Percentiles rank a stretch among this genome's conserved stretches.
Conservation (phyloP, 352 stramenopile genomes). For the Globisporangium viniferum region DNA sequence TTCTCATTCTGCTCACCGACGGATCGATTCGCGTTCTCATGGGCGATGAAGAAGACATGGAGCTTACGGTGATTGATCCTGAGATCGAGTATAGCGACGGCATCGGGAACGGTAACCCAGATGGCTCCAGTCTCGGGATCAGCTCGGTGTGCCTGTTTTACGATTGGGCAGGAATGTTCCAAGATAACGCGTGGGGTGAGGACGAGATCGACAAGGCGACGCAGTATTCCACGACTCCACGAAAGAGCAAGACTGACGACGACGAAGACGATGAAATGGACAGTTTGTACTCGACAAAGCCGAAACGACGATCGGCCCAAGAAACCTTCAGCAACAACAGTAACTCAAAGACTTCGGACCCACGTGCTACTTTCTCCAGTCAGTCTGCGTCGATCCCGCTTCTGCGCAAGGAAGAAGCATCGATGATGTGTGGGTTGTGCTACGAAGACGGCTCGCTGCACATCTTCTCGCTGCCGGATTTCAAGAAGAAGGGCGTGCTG, state of each 20-base stretch:
- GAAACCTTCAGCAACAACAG: slow-evolving; percentile 5
- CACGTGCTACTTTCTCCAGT: background rate
- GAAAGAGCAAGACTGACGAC: slow-evolving; percentile 20
- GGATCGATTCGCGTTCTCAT: slow-evolving; percentile 77
- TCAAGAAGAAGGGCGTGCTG: slow-evolving; percentile 76
- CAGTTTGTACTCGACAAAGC: slow-evolving; percentile 54
- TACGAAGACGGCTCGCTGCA: slow-evolving; percentile 81
- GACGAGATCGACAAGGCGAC: slow-evolving; percentile 23
- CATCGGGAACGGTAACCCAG: slow-evolving; percentile 28
- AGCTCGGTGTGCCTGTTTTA: slow-evolving; percentile 80
- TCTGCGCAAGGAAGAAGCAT: slow-evolving; percentile 44
- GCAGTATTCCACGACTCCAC: slow-evolving; percentile 22
- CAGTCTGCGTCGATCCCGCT: slow-evolving; percentile 44
- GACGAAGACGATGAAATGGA: slow-evolving; percentile 77
- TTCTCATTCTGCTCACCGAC: slow-evolving; percentile 77
- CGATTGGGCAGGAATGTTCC: slow-evolving; percentile 82
- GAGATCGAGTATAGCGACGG: slow-evolving; percentile 58
- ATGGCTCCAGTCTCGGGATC: slow-evolving; percentile 29
- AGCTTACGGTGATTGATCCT: slow-evolving; percentile 77
- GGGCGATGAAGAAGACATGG: slow-evolving; percentile 79
- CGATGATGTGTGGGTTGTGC: slow-evolving; percentile 81
- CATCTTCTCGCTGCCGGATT: slow-evolving; percentile 80
- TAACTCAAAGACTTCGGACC: slow-evolving; percentile 29
- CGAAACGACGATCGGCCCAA: slow-evolving; percentile 21
- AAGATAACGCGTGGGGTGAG: slow-evolving; percentile 56